Evolutionary conservation across 2,329 filamentous ascomycete species (phyloP), one percentile per base, ranked within the genome.

Genomic region (Phialemoniopsis sp.): DNA sequence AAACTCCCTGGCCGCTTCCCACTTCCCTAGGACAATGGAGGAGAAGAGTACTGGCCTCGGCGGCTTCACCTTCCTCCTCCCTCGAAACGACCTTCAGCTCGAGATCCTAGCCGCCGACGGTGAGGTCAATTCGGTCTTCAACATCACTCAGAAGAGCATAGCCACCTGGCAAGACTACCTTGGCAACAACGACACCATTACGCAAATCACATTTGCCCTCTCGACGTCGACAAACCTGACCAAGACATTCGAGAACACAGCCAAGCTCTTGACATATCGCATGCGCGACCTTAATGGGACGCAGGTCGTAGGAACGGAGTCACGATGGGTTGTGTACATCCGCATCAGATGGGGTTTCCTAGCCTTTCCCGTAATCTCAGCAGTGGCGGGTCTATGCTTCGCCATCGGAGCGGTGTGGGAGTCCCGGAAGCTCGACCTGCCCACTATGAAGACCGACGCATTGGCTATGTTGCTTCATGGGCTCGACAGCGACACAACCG

Each of bases 61-160:
- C 6, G 6, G 21, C 21, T 6, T 26, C 6, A 10, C 6, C 21
- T 10, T 7, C 9, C 14, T 26, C 34, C 10, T 26, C 13, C 8
- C 19, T 9, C 28, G 31, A 36, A 8, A 15, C n/a, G 38, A 40
- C 32, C 38, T 40, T 15, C 38, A 40, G n/a, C 14, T 40, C 12
- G 26, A 15, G 26, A 13, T 40, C 16, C 14, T 6, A 15, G 7
- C n/a, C 16, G 31, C 21, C 12, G 14, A 18, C 9, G 21, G 32
- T 3, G 16, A 40, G 14, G 34, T 26, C 13, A 13, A 36, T 13
- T n/a, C 14, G 9, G 4, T 32, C 14, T 41, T 44, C 18, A 44
- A 44, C 39, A 16, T 44, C 13, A 38, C 36, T 2, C 42, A 44
- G 21, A 38, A 36, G 29, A 34, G 38, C 10, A 41, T 44, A 21